Conservation (phyloP, 371 early-diverging fungal species). For the Syncephalastrum contaminatum region DNA sequence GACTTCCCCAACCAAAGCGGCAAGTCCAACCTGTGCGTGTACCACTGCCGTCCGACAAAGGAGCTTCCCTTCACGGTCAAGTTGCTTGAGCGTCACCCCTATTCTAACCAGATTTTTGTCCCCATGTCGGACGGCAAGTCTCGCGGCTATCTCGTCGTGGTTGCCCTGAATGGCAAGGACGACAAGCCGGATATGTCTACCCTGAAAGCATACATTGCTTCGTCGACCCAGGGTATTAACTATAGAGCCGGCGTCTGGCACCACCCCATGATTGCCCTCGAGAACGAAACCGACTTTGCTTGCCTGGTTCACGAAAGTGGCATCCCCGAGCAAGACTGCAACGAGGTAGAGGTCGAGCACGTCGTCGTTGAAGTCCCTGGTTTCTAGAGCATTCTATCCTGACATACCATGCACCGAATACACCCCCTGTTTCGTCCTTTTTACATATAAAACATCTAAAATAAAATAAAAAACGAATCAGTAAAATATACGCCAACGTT, state of each 20-base stretch:
- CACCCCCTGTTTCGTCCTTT: no score
- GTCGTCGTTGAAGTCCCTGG: slow-evolving; percentile 37
- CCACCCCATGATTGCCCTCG: slow-evolving; percentile 83
- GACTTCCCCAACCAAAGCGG: slow-evolving; percentile 35
- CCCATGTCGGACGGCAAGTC: slow-evolving; percentile 68
- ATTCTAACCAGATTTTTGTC: slow-evolving; percentile 85
- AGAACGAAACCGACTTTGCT: slow-evolving; percentile 58
- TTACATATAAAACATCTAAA: no score
- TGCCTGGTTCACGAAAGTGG: slow-evolving; percentile 74
- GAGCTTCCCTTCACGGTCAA: slow-evolving; percentile 59
- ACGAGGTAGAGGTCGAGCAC: slow-evolving; percentile 43
- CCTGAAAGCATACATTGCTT: slow-evolving; percentile 74
- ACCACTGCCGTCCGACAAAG: slow-evolving; percentile 58
- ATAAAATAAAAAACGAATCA: no score
- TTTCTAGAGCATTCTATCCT: slow-evolving; percentile 14
- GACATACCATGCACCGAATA: neutral
- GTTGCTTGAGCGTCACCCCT: slow-evolving; percentile 83
- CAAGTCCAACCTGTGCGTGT: slow-evolving; percentile 70
- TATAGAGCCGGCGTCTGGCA: slow-evolving; percentile 86
- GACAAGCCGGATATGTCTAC: slow-evolving; percentile 72
- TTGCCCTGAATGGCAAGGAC: slow-evolving; percentile 67
- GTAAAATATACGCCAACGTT: no score
- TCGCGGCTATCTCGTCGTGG: slow-evolving; percentile 75
- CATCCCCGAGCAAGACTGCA: slow-evolving; percentile 66
- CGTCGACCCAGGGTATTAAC: slow-evolving; percentile 76